Base-by-base conservation (phyloP, 192 early-diverging fungal genomes). In the Podila epicladia region DNA sequence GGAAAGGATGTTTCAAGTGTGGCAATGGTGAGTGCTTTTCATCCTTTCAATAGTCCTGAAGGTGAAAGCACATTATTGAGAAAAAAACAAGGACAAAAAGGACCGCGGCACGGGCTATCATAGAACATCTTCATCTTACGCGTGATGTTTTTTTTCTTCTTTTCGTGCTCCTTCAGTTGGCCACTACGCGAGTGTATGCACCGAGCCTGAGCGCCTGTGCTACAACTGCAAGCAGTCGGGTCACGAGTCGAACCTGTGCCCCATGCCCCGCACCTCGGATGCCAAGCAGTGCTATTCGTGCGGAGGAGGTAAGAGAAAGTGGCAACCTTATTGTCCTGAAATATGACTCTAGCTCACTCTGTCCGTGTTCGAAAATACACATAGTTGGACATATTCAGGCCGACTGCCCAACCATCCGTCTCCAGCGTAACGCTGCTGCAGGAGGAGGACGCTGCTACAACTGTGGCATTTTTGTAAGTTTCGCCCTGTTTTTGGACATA, bases 191-290 rank as follows among this genome's bases (percentile, higher is more conserved):
- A 85, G 75, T 35, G 75, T 71, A 28, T 89, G 88, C 57, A 82
- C 85, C 17, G 85, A 85, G 58, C 62, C 82, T 20, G 86, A 89
- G 60, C 79, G 82, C 37, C 79, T 89, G n/a, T 89, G 88, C 62
- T 89, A 89, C 65, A 89, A 87, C 67, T 89, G 88, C 63, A 87
- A 87, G 66, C 74, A 84, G 35, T 55, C 88, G 31, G 88, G 88
- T 9, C 88, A 89, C 15, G 82, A 87, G 55, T 83, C 86, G 17
- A 86, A 75, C 33, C 58, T 82, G 35, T 89, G 88, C 51, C 73
- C 85, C 61, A 69, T 77, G 73, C 86, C 86, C 24, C 84, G 82
- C 20, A 83, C 83, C 22, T 68, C 76, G 5, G 86, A 86, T 22
- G 58, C 86, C 2, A 87, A 87, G 48, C 75, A 85, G 63, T 89